These are phyloP conservation scores for Filobasidium wieringae DNA, from an alignment of 768 basidiomycete species.

Conservation along the genomic window DNA sequence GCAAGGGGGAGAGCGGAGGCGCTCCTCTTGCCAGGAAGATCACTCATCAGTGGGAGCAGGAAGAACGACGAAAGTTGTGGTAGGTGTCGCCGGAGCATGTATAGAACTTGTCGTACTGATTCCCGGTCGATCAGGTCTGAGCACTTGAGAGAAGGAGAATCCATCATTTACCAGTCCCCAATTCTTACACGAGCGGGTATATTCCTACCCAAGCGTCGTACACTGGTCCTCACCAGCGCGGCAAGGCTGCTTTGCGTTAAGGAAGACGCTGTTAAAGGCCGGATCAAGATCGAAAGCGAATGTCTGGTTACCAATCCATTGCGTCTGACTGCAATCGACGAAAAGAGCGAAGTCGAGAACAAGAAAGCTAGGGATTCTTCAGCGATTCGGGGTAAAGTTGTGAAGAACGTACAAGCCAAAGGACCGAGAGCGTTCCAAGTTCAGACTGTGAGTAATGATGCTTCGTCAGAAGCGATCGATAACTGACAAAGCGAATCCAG, in stretches of 20 bases:
- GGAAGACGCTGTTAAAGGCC: constrained; percentile 18
- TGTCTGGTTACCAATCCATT: too few species aligned
- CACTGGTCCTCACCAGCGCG: constrained; percentile 24
- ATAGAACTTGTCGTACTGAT: background rate
- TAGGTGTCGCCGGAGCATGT: background rate
- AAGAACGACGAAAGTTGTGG: background rate
- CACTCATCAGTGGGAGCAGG: background rate
- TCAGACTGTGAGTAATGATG: constrained; percentile 24
- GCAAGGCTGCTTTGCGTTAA: constrained; percentile 34
- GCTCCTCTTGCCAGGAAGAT: background rate
- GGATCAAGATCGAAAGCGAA: constrained; percentile 27
- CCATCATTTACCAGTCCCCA: constrained; percentile 23
- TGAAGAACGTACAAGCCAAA: constrained; percentile 23
- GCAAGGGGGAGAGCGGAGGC: background rate
- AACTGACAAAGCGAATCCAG: background rate
- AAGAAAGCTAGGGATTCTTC: background rate
- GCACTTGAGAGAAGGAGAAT: constrained; percentile 24
- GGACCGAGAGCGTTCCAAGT: constrained; percentile 27
- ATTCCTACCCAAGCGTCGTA: constrained; percentile 19
- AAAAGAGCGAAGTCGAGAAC: background rate
- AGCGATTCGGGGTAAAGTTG: constrained; percentile 10
- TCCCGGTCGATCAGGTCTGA: background rate
- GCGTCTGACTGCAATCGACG: too few species aligned
- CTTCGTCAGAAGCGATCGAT: too few species aligned
- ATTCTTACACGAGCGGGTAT: constrained; percentile 22